phyloP scores from a whole-genome alignment of 768 basidiomycete genomes.

The Suillus discolor region DNA sequence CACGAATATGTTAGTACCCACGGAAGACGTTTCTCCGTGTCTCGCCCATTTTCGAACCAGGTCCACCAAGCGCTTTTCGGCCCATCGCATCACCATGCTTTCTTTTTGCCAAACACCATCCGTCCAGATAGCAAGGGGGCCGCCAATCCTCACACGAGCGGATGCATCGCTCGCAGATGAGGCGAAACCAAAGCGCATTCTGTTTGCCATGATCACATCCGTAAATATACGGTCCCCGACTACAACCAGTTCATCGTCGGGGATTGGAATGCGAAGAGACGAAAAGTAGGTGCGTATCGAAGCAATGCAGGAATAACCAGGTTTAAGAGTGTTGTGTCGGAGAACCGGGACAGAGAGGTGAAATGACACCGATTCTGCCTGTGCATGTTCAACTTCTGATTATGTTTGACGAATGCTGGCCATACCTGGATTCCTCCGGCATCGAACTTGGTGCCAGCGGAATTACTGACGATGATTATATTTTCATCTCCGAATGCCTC shows the following conservation, averaged over 20 bases:
- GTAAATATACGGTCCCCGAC: constrained; percentile 95
- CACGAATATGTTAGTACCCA: background rate
- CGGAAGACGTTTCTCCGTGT: background rate
- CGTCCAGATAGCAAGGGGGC: constrained; percentile 73
- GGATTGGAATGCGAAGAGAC: constrained; percentile 54
- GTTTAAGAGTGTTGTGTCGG: constrained; percentile 75
- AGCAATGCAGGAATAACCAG: constrained; percentile 73
- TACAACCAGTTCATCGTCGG: constrained; percentile 68
- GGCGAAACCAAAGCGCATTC: constrained; percentile 47
- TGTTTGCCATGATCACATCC: constrained; percentile 84
- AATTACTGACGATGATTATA: constrained; percentile 92
- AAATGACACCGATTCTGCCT: constrained; percentile 87
- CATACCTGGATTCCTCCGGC: constrained; percentile 79
- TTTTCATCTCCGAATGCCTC: constrained; percentile 74
- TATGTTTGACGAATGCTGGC: constrained; percentile 14
- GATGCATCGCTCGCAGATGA: constrained; percentile 9
- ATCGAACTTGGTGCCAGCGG: constrained; percentile 82
- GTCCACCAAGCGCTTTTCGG: constrained; percentile 55
- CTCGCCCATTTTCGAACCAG: constrained; percentile 43
- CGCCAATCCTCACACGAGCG: constrained; percentile 21
- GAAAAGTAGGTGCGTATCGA: constrained; percentile 78
- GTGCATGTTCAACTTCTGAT: constrained; percentile 9
- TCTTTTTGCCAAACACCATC: constrained; percentile 71
- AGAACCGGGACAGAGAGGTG: constrained; percentile 84
- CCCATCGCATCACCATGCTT: constrained; percentile 59